Conservation (phyloP, 306 rosid species). For the Astragalus glycyphyllos region DNA sequence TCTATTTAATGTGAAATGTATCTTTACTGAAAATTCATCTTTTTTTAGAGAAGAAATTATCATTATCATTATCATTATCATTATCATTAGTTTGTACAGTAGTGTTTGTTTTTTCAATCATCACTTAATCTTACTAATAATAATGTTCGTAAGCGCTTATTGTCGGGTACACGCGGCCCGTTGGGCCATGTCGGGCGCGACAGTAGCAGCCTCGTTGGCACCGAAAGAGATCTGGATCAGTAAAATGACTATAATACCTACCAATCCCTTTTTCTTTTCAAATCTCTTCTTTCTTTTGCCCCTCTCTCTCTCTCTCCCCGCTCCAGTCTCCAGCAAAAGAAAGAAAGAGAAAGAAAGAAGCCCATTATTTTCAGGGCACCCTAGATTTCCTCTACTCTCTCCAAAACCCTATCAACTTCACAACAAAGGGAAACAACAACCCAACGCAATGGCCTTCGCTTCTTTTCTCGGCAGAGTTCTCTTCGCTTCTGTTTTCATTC, state of each 20-base stretch:
- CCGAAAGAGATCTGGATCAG: not conserved
- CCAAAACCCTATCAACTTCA: not conserved
- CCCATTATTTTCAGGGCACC: slow-evolving; percentile 12
- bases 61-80: too few species aligned
- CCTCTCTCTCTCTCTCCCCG: not conserved
- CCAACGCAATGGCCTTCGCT: slow-evolving; percentile 39
- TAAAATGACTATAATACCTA: slow-evolving; percentile 27
- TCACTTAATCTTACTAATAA: too few species aligned
- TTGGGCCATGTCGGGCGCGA: slow-evolving; percentile 18
- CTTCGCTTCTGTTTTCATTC: slow-evolving; percentile 46
- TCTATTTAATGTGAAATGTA: too few species aligned
- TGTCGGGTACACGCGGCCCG: not conserved
- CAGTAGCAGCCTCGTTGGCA: slow-evolving; percentile 1
- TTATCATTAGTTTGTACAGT: too few species aligned
- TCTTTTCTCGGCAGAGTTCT: slow-evolving; percentile 47
- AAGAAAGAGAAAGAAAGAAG: too few species aligned
- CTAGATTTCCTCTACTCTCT: slow-evolving; percentile 39
- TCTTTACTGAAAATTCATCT: too few species aligned
- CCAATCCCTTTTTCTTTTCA: not conserved
- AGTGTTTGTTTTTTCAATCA: too few species aligned
- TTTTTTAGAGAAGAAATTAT: too few species aligned
- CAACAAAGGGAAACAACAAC: slow-evolving; percentile 8
- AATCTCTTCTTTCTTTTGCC: not conserved
- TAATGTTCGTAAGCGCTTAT: too few species aligned
- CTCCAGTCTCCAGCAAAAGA: slow-evolving; percentile 10